Conservation (phyloP, 441 rosid species). For the Hura crepitans region DNA sequence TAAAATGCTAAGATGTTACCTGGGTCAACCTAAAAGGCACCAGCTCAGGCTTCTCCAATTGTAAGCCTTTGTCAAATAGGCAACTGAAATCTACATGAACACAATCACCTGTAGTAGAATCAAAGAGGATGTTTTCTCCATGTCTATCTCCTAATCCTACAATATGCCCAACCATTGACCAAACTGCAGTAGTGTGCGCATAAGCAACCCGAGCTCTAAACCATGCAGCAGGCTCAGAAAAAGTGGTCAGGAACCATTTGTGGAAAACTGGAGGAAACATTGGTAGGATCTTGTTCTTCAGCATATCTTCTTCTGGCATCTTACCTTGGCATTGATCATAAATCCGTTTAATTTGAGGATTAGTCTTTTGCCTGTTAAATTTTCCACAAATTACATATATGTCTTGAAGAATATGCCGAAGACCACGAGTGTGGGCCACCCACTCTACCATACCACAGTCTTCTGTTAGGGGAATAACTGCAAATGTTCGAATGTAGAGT, state of each 20-base stretch:
- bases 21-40: conserved; percentile 99
- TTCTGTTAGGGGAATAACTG: conserved; percentile 97
- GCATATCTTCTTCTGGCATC: conserved; percentile 87
- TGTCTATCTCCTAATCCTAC: conserved; percentile 99
- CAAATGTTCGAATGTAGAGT: conserved; percentile 92
- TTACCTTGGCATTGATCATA: conserved; percentile 87
- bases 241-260: conserved; percentile 92
- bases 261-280: conserved; percentile 98
- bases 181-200: conserved; percentile 98
- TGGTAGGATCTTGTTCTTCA: conserved; percentile 88
- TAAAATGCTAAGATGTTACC: conserved; percentile 37
- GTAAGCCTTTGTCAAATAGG: conserved; percentile 96
- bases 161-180: conserved; percentile 99
- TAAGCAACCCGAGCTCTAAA: conserved; percentile 94
- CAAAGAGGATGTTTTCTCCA: conserved; percentile 98
- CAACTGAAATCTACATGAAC: conserved; percentile 99
- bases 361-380: conserved; percentile 91
- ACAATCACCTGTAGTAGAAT: conserved; percentile 97
- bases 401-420: conserved; percentile 95
- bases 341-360: conserved; percentile 83
- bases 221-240: conserved; percentile 99
- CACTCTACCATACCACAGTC: conserved; percentile 99
- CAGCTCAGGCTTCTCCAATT: conserved; percentile 97
- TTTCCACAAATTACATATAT: conserved; percentile 69
- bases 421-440: conserved; percentile 98